A percentile compares a stretch with the other conserved stretches of the same genome.
phyloP scores from a whole-genome alignment of 2,329 filamentous ascomycete genomes.

The Aphanoascus verrucosus region DNA sequence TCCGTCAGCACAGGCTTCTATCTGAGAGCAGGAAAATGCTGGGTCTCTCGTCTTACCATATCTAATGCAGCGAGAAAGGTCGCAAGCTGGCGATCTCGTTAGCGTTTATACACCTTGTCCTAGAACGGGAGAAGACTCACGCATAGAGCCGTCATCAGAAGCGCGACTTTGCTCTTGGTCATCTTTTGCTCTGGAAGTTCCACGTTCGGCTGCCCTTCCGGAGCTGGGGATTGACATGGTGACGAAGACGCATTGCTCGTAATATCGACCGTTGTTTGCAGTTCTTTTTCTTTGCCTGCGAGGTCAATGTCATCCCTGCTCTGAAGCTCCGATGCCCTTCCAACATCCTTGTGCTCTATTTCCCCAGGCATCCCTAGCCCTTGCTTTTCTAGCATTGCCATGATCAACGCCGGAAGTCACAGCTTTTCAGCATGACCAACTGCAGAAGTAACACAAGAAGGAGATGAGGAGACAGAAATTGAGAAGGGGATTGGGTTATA shows the following conservation, averaged over 20 bases:
- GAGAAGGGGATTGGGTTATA: neutral
- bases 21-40: neutral
- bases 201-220: neutral
- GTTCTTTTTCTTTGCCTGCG: neutral
- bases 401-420: neutral
- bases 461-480: neutral
- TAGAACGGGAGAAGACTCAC: constrained; percentile 8
- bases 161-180: constrained; percentile 14
- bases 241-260: constrained; percentile 1
- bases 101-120: neutral
- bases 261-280: neutral
- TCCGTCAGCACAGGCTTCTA: neutral
- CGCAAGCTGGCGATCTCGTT: constrained; percentile 34
- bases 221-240: neutral
- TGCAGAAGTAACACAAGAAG: neutral
- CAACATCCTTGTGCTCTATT: neutral
- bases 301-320: neutral
- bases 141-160: constrained; percentile 16
- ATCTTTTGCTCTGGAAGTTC: constrained; percentile 4
- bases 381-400: neutral
- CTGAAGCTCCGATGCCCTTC: neutral
- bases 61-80: constrained; percentile 52
- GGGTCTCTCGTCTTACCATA: constrained; percentile 32
- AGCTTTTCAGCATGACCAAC: neutral
- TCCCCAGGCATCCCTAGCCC: neutral